Base-by-base conservation (phyloP, 164 flowering plant genomes). In the Echeveria elegans region DNA sequence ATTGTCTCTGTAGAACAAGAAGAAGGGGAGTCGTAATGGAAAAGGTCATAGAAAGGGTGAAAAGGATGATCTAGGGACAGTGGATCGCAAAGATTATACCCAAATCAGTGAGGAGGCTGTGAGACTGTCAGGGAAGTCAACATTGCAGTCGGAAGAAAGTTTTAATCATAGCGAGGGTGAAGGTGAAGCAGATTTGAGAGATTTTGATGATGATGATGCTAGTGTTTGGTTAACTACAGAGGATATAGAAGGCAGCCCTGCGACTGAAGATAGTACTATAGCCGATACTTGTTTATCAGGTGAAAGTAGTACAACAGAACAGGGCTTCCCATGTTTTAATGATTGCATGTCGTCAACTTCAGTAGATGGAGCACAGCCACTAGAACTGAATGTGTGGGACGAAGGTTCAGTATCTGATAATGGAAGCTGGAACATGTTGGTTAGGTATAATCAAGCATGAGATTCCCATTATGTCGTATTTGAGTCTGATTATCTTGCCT, bases 281-380 rank as follows among this genome's bases (percentile, higher is more conserved):
- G 84, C 90, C 71, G 97, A 86, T 76, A 74, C 81, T 52, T 77
- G 73, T 16, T 70, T 83, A 48, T 75, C 82, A 70, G 72, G 77
- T 12, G 88, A 82, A 71, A 86, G 85, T 85, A 94, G 91, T 62
- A 58, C 50, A 36, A 72, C 67, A 64, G 88, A 80, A 69, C 86
- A 77, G 82, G 82, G 74, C 66, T 58, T 78, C 28, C 77, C 88
- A 36, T 63, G 72, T 21, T 76, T 88, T 86, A 97, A 95, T 81
- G 98, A 92, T 71, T 87, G 92, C 73, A 90, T 97, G 32, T 92
- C 99, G 16, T 90, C 96, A 38, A 85, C 95, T 78, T 90, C 98
- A 30, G 85, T 91, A 18, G 98, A 92, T 67, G 92, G 98, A 6
- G 83, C 85, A 36, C 95, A 88, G 12, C 85, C 92, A 32, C 82